Base-by-base conservation (phyloP, 495 filamentous ascomycete species). In the Lasiosphaeria hispida region DNA sequence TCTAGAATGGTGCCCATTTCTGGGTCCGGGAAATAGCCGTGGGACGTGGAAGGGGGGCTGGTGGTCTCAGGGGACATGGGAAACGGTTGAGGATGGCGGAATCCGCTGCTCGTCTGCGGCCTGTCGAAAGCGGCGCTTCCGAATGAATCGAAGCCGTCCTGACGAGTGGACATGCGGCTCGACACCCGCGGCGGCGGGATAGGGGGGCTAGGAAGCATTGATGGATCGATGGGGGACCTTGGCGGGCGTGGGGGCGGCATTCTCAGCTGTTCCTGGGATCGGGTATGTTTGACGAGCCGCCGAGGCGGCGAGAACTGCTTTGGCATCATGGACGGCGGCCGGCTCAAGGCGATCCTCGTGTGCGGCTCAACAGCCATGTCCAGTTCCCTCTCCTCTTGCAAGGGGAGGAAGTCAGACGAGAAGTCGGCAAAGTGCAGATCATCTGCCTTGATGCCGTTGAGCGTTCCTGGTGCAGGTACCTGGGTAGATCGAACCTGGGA, bases 401-500 rank as follows among this genome's bases (percentile, higher is more conserved):
- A 55, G 17, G 63, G 67, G 30, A 75, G 67, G 4, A 72, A 68
- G 61, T 87, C 83, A 4, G 82, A 77, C 10, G 86, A 85, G 63
- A 83, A 83, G 68, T 82, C 82, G 43, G 79, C 72, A 68, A 83
- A 85, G 63, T 86, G 82, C 39, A 91, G 71, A 53, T 90, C 82
- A 13, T 87, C 77, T 3, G 83, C 82, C 40, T 78, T 80, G 60
- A 87, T 86, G 14, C 83, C 85, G 62, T 81, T 82, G 33, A 89
- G 71, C 34, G 78, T 80, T 8, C 81, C 75, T 44, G 78, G 56
- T 17, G 65, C 77, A 11, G 87, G 82, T 34, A 77, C 74, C 63
- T 90, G 89, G n/a, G 86, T 80, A 47, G 84, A 83, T 51, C 84
- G 82, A 55, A 89, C 81, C 11, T 84, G 81, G 39, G 83, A 85